phyloP scores from a whole-genome alignment of 805 yeast species.

The Metschnikowia lochheadii region DNA sequence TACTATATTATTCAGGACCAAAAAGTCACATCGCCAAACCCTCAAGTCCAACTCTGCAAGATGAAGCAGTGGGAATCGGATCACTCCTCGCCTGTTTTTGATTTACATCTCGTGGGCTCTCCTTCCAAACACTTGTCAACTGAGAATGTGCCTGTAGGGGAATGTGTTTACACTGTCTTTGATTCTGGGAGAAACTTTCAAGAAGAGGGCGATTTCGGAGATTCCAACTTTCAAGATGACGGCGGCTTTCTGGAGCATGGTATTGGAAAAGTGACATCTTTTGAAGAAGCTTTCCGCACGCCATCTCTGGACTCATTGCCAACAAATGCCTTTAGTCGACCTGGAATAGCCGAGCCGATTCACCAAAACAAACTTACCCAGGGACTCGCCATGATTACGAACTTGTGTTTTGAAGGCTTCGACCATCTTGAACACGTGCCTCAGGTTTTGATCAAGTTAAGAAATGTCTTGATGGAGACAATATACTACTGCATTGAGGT shows the following conservation, averaged over 20 bases:
- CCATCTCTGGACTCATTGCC: not conserved
- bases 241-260: not conserved
- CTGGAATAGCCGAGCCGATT: not conserved
- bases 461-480: slow-evolving; percentile 12
- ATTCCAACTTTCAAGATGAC: not conserved
- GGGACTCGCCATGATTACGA: slow-evolving; percentile 13
- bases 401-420: slow-evolving; percentile 12
- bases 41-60: not conserved
- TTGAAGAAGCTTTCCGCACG: too few relatives aligned
- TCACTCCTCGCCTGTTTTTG: not conserved
- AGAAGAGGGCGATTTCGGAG: not conserved
- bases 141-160: not conserved
- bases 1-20: not conserved
- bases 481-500: slow-evolving; percentile 12
- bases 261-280: not conserved
- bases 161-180: not conserved
- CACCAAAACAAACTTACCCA: slow-evolving; percentile 5
- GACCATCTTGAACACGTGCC: slow-evolving; percentile 8
- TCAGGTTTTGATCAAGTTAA: slow-evolving; percentile 9
- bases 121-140: not conserved
- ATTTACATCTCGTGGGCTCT: slow-evolving; percentile 1
- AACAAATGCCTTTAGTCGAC: not conserved
- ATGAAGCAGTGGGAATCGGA: not conserved
- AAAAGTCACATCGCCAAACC: not conserved
- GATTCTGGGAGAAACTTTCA: not conserved